A percentile compares a stretch with the other conserved stretches of the same genome.
These are phyloP conservation scores for Colletotrichum viniferum DNA, from an alignment of 2,329 filamentous ascomycete genomes.

Conservation along the genomic window DNA sequence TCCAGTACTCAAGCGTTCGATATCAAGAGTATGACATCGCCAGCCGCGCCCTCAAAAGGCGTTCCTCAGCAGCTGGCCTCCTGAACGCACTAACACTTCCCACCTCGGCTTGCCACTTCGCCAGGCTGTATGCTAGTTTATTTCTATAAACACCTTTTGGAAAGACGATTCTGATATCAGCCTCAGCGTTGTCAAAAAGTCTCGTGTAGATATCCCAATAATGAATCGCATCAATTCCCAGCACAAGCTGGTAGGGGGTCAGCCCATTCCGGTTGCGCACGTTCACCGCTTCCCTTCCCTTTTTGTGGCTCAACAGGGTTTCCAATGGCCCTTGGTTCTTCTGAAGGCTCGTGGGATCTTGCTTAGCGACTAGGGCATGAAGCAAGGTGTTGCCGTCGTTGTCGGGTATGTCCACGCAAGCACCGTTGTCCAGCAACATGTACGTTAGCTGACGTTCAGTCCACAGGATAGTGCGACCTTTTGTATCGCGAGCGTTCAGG, in stretches of 20 bases:
- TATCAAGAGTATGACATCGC: neutral
- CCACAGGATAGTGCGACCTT: neutral
- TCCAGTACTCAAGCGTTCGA: rapidly evolving
- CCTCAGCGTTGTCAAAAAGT: neutral
- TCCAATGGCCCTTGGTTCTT: neutral
- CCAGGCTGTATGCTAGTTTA: neutral
- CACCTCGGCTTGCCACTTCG: neutral
- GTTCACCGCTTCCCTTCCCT: neutral
- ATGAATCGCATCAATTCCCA: neutral
- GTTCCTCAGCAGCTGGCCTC: neutral
- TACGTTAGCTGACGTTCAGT: neutral
- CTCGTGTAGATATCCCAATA: neutral
- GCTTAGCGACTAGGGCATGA: rapidly evolving
- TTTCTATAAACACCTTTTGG: neutral
- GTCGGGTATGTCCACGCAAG: neutral
- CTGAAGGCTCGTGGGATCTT: rapidly evolving
- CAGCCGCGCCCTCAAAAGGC: neutral
- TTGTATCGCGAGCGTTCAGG: neutral
- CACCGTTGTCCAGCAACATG: neutral
- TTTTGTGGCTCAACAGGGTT: neutral
- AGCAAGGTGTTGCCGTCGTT: neutral
- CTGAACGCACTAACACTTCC: neutral
- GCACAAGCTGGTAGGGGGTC: neutral
- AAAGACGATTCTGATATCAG: neutral
- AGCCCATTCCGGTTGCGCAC: neutral